These are phyloP conservation scores for Torulaspora quercuum DNA, from an alignment of 805 yeast species.

Conservation along the genomic window DNA sequence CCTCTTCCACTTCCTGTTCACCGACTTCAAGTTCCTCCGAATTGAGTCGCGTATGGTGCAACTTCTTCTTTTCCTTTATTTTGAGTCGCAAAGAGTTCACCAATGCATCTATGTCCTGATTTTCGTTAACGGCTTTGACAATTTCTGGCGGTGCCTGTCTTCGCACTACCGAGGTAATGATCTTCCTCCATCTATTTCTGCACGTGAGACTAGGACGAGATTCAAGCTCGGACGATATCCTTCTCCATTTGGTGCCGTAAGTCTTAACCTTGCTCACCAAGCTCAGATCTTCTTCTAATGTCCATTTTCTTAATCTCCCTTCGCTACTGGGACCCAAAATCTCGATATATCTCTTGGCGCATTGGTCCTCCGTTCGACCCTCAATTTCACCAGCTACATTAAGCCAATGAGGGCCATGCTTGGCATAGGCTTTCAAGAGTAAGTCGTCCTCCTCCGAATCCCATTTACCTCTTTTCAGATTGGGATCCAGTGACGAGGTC, in stretches of 20 bases:
- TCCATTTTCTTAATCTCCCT: constrained; percentile 78
- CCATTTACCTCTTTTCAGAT: constrained; percentile 81
- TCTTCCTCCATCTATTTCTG: constrained; percentile 88
- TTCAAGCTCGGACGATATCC: constrained; percentile 64
- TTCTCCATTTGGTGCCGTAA: constrained; percentile 87
- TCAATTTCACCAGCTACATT: constrained; percentile 70
- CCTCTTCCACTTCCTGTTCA: not conserved
- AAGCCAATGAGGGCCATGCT: constrained; percentile 81
- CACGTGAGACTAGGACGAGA: constrained; percentile 87
- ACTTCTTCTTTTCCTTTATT: not conserved
- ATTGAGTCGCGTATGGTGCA: not conserved
- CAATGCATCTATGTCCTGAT: constrained; percentile 39
- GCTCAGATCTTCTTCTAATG: constrained; percentile 65
- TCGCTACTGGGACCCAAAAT: constrained; percentile 79
- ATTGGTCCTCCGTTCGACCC: constrained; percentile 92
- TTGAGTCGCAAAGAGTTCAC: constrained; percentile 4
- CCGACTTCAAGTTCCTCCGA: constrained; percentile 1
- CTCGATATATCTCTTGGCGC: constrained; percentile 86
- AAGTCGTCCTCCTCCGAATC: constrained; percentile 71
- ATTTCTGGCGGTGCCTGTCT: constrained; percentile 57
- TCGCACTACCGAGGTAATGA: constrained; percentile 70
- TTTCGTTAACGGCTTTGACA: constrained; percentile 55
- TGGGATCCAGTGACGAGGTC: constrained; percentile 82
- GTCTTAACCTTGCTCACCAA: constrained; percentile 63
- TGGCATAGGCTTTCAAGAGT: constrained; percentile 58